phyloP scores from a whole-genome alignment of 176 grass and related monocot genomes.

The Themeda triandra region DNA sequence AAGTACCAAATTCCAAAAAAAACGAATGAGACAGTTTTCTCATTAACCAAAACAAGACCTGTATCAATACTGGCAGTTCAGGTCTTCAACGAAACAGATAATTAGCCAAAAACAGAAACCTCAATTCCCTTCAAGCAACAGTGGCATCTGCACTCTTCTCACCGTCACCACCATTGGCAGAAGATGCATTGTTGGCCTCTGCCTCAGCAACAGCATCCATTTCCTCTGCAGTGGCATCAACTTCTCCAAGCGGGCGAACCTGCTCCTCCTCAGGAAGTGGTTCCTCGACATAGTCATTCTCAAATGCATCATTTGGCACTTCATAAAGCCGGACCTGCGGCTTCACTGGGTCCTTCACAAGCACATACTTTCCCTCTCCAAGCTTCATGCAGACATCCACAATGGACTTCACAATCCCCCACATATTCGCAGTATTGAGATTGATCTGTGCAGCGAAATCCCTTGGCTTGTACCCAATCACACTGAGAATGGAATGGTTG shows the following conservation, averaged over 20 bases:
- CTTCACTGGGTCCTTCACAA: constrained; percentile 77
- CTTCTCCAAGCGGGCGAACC: constrained; percentile 52
- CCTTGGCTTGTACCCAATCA: constrained; percentile 74
- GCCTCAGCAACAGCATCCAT: constrained; percentile 64
- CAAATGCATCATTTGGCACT: constrained; percentile 80
- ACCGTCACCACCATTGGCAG: constrained; percentile 11
- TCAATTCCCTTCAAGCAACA: constrained; percentile 37
- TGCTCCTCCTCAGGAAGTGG: constrained; percentile 90
- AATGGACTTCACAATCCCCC: constrained; percentile 89
- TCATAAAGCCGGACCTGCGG: constrained; percentile 79
- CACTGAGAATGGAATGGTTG: constrained; percentile 74
- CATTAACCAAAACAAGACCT: constrained; percentile 18
- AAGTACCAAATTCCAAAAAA: no score
- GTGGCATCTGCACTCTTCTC: constrained; percentile 20
- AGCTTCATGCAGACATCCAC: constrained; percentile 88
- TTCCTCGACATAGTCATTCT: constrained; percentile 92
- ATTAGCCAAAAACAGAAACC: constrained; percentile 7
- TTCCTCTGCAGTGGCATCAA: constrained; percentile 41
- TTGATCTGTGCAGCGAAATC: constrained; percentile 90
- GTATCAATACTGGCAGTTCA: constrained; percentile 8
- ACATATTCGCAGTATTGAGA: constrained; percentile 83
- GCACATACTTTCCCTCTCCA: constrained; percentile 85
- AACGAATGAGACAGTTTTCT: not conserved
- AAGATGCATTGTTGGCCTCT: constrained; percentile 43
- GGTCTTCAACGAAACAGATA: constrained; percentile 11